Evolutionary conservation across 768 basidiomycete species (phyloP).

Genomic region (Lentinula boryana): DNA sequence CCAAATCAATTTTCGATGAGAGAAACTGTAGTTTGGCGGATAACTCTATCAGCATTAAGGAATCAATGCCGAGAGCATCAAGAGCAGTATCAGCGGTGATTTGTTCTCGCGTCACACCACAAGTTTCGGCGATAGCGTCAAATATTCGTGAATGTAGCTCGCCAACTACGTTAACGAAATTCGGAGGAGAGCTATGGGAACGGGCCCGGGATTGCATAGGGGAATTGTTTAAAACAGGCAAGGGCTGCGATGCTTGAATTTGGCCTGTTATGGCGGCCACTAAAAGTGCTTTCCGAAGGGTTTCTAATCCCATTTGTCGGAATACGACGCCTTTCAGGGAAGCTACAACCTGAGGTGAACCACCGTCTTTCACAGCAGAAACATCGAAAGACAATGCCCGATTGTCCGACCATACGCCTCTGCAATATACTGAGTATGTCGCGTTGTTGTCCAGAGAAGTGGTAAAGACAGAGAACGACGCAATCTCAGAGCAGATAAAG

Average conservation of each 20-base stretch:
- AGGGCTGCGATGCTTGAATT: background rate
- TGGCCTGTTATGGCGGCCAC: slow-evolving; percentile 7
- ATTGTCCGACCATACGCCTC: slow-evolving; percentile 33
- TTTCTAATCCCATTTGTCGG: slow-evolving; percentile 44
- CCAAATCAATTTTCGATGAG: slow-evolving; percentile 26
- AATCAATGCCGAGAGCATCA: slow-evolving; percentile 54
- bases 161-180: background rate
- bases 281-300: slow-evolving; percentile 41
- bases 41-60: slow-evolving; percentile 58
- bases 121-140: slow-evolving; percentile 33
- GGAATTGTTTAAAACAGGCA: background rate
- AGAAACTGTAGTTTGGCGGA: slow-evolving; percentile 26
- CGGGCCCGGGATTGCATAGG: background rate
- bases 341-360: slow-evolving; percentile 41
- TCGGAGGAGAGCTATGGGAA: slow-evolving; percentile 1
- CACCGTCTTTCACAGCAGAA: slow-evolving; percentile 37
- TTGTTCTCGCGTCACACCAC: slow-evolving; percentile 28
- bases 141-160: slow-evolving; percentile 25
- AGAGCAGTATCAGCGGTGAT: slow-evolving; percentile 36
- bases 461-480: slow-evolving; percentile 40
- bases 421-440: slow-evolving; percentile 48
- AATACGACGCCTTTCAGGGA: slow-evolving; percentile 54
- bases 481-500: slow-evolving; percentile 58
- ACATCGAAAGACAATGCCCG: slow-evolving; percentile 44
- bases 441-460: slow-evolving; percentile 31